Conservation (phyloP, 768 basidiomycete genomes). For the Rhodotorula taiwanensis region DNA sequence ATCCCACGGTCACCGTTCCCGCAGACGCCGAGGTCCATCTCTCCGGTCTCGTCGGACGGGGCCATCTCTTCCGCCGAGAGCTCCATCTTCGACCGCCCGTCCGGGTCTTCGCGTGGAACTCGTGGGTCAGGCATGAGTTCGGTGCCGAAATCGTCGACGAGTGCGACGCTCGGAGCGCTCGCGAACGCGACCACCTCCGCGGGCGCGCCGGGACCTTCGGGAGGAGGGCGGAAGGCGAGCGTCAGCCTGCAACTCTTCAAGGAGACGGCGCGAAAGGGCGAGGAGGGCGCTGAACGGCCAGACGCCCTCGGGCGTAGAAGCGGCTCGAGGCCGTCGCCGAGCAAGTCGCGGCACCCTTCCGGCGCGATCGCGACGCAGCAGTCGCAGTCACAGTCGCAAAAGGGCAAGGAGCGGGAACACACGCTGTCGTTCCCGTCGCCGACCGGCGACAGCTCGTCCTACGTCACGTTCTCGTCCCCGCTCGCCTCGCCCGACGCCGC, state of each 20-base stretch:
- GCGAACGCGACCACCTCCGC: neutral
- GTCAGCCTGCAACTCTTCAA: slow-evolving; percentile 48
- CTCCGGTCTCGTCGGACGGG: slow-evolving; percentile 2
- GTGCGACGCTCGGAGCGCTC: neutral
- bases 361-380: neutral
- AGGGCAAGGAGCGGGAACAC: slow-evolving; percentile 28
- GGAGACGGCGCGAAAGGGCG: slow-evolving; percentile 37
- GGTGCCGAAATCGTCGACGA: neutral
- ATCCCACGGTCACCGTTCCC: neutral
- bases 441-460: neutral
- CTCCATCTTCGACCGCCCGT: slow-evolving; percentile 14
- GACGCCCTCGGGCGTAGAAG: neutral
- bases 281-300: neutral
- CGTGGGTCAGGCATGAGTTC: slow-evolving; percentile 6
- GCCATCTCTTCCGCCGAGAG: slow-evolving; percentile 4
- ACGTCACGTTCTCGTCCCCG: slow-evolving; percentile 19
- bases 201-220: neutral
- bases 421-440: neutral
- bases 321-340: slow-evolving; percentile 10
- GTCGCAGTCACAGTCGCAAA: too few relatives aligned
- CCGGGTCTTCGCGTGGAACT: neutral
- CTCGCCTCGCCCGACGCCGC: slow-evolving; percentile 18
- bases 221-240: slow-evolving; percentile 44
- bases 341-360: slow-evolving; percentile 14
- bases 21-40: neutral